A percentile compares a stretch with the other conserved stretches of the same genome.
Conservation (phyloP, 2,329 filamentous ascomycete species). For the Neopestalotiopsis rosae region DNA sequence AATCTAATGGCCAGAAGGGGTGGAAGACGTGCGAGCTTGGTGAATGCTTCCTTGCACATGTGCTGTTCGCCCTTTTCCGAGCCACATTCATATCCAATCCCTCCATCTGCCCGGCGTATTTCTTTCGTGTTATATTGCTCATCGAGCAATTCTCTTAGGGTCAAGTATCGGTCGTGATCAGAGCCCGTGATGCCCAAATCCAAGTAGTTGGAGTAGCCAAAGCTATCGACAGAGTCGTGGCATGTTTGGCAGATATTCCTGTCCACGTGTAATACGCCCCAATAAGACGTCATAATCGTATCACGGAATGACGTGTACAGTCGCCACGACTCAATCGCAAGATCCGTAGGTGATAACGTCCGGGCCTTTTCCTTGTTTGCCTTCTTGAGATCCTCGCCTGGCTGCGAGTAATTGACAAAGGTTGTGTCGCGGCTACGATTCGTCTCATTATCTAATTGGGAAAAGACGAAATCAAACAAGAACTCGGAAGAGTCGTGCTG, state of each 20-base stretch:
- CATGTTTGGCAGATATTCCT: slow-evolving; percentile 15
- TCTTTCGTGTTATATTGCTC: slow-evolving; percentile 13
- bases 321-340: slow-evolving; percentile 14
- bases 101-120: slow-evolving; percentile 4
- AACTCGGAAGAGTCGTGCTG: slow-evolving; percentile 96
- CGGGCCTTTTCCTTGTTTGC: slow-evolving; percentile 53
- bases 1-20: slow-evolving; percentile 75
- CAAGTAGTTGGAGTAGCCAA: slow-evolving; percentile 9
- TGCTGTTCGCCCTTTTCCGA: slow-evolving; percentile 12
- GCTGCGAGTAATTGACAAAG: slow-evolving; percentile 18
- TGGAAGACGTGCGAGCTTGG: slow-evolving; percentile 71
- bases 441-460: slow-evolving; percentile 84
- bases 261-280: slow-evolving; percentile 6
- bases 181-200: slow-evolving; percentile 6
- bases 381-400: slow-evolving; percentile 25
- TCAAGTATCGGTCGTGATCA: not conserved
- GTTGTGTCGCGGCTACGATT: slow-evolving; percentile 58
- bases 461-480: slow-evolving; percentile 75
- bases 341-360: slow-evolving; percentile 66
- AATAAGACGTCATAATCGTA: slow-evolving; percentile 12
- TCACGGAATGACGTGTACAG: slow-evolving; percentile 8
- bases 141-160: slow-evolving; percentile 6
- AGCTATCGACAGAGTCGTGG: not conserved
- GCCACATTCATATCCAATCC: slow-evolving; percentile 12
- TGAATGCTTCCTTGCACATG: slow-evolving; percentile 10